Percentiles rank a stretch among this genome's conserved stretches.
These are phyloP conservation scores for Ganoderma resinaceum DNA, from an alignment of 1,284 basidiomycete species.

Conservation along the genomic window DNA sequence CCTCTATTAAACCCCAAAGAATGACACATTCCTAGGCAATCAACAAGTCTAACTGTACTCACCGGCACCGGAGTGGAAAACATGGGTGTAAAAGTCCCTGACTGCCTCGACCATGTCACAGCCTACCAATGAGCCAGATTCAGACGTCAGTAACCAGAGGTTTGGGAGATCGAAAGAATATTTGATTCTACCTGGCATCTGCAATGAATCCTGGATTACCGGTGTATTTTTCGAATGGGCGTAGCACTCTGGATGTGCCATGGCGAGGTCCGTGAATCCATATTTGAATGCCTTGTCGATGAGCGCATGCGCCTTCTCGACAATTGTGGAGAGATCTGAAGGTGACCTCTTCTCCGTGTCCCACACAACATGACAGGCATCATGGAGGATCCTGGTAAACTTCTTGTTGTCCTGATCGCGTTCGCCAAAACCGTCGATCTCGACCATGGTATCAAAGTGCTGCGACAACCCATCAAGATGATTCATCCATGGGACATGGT, in stretches of 20 bases:
- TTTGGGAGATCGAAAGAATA: not conserved
- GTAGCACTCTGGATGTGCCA: conserved; percentile 40
- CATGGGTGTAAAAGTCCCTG: conserved; percentile 14
- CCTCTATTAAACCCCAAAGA: too few relatives aligned
- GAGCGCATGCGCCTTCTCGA: conserved; percentile 40
- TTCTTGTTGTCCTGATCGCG: conserved; percentile 4
- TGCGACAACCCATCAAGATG: conserved; percentile 17
- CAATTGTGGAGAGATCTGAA: conserved; percentile 35
- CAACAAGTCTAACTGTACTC: not conserved
- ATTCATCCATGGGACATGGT: conserved; percentile 12
- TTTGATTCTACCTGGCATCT: conserved; percentile 12
- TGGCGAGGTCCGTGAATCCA: conserved; percentile 26
- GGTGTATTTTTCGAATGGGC: conserved; percentile 38
- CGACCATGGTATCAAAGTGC: conserved; percentile 5
- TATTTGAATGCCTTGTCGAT: conserved; percentile 29
- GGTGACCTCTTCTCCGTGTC: conserved; percentile 21
- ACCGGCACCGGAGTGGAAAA: conserved; percentile 10
- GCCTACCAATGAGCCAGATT: not conserved
- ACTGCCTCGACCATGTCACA: conserved; percentile 15
- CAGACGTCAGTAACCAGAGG: not conserved
- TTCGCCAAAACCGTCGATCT: conserved; percentile 10
- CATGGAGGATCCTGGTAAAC: not conserved
- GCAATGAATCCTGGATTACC: conserved; percentile 30
- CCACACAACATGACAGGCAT: conserved; percentile 31
- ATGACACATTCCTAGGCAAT: too few relatives aligned